Evolutionary conservation across 306 rosid genomes (phyloP), one percentile per base, ranked within the genome.

Genomic region (Betula pendula): DNA sequence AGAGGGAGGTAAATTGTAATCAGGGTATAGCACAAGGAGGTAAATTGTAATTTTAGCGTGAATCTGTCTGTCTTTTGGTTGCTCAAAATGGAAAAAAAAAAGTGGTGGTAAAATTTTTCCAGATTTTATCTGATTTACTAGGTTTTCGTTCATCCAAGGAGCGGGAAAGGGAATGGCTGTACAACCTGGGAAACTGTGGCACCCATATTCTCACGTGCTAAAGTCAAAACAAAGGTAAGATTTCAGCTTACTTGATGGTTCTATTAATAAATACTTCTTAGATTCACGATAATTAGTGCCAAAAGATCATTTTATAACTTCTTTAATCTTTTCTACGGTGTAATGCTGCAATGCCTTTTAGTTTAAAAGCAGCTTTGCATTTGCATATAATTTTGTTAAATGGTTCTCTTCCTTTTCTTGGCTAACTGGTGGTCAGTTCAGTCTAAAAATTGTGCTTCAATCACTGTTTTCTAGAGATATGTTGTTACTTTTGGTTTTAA

Each of bases 131-230:
- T 84, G 85, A 80, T 85, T 90, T 87, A 52, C 75, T 88, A 94
- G 97, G 97, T 94, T 85, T 90, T 94, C 70, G 88, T 94, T 87
- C 86, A 92, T 89, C 98, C 98, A 87, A 94, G 81, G 84, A 94
- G 98, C 82, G 98, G 98, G 81, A 90, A 87, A 77, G 89, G 95
- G 53, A 83, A 72, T 71, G 98, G 97, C 80, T 81, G 84, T 76
- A 89, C 76, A 88, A 89, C 85, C 55, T 94, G 98, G 98, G 97
- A 88, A 75, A 76, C 83, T 43, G 95, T 94, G 81, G 86, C 91
- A 83, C 95, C 97, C 68, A 85, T 94, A 84, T 92, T 94, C 77
- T 77, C 88, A 25, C 91, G 84, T 10, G 96, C 97, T 80, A 90
- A 90, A 79, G 96, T 92, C 65, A 81, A 84, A 74, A 88, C 93